phyloP scores from a whole-genome alignment of 495 filamentous ascomycete species.

The Aspergillus leporis region DNA sequence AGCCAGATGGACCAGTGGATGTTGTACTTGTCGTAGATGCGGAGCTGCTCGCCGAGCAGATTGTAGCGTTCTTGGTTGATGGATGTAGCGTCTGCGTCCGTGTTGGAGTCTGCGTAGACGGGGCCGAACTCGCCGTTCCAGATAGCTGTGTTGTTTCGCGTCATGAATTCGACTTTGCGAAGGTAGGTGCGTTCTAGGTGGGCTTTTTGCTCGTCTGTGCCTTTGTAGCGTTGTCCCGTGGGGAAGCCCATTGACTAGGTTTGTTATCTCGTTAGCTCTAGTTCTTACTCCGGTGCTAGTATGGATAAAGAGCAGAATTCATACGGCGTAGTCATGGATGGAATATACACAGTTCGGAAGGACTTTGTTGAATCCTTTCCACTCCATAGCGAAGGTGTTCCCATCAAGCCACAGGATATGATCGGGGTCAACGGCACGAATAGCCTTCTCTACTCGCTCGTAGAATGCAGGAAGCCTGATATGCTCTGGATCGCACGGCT shows the following conservation, averaged over 20 bases:
- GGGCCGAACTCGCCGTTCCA: constrained; percentile 73
- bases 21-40: constrained; percentile 56
- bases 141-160: constrained; percentile 49
- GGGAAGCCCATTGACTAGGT: constrained; percentile 61
- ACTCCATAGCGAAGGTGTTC: constrained; percentile 65
- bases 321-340: constrained; percentile 59
- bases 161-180: constrained; percentile 62
- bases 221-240: constrained; percentile 49
- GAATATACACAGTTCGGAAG: constrained; percentile 62
- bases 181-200: constrained; percentile 47
- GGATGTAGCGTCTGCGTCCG: constrained; percentile 36
- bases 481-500: constrained; percentile 61
- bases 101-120: constrained; percentile 50
- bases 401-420: constrained; percentile 67
- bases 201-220: constrained; percentile 51
- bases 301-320: constrained; percentile 4
- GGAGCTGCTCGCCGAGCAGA: constrained; percentile 56
- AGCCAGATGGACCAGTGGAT: constrained; percentile 66
- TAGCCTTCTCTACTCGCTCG: constrained; percentile 55
- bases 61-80: constrained; percentile 55
- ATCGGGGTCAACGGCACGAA: constrained; percentile 58
- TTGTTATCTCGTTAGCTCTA: not conserved
- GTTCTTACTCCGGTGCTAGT: not conserved
- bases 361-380: constrained; percentile 41
- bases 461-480: constrained; percentile 57